Evolutionary conservation across 139 green algal species (phyloP).

Genomic region (Tetradesmus obliquus): DNA sequence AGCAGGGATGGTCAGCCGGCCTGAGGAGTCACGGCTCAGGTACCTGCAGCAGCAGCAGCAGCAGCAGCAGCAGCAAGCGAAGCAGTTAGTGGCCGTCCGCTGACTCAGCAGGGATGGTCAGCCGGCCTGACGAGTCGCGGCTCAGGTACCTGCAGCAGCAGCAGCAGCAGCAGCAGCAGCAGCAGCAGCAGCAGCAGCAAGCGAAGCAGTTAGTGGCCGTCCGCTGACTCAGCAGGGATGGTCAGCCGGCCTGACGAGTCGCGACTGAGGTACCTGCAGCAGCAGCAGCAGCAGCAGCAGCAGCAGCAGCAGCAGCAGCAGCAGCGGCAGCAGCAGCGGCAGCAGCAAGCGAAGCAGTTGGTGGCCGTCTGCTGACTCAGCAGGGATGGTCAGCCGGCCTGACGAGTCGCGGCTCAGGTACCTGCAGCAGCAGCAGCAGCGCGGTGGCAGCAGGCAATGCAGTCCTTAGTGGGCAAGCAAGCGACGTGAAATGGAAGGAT

Average conservation of each 20-base stretch:
- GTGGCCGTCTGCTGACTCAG: neutral
- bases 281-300: neutral
- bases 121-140: conserved; percentile 39
- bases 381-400: conserved; percentile 29
- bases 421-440: neutral
- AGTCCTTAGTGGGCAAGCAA: neutral
- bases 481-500: too few relatives aligned
- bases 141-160: neutral
- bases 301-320: neutral
- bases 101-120: conserved; percentile 8
- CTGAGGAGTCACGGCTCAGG: conserved; percentile 32
- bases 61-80: neutral
- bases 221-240: conserved; percentile 1
- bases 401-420: conserved; percentile 34
- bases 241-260: conserved; percentile 39
- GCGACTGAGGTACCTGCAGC: conserved; percentile 13
- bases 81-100: neutral
- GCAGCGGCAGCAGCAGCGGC: neutral
- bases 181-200: neutral
- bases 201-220: neutral
- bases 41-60: neutral
- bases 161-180: neutral
- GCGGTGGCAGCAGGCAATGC: neutral
- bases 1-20: conserved; percentile 20
- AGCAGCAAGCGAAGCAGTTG: neutral